phyloP scores from a whole-genome alignment of 2,329 filamentous ascomycete species.

The Fusarium foetens region DNA sequence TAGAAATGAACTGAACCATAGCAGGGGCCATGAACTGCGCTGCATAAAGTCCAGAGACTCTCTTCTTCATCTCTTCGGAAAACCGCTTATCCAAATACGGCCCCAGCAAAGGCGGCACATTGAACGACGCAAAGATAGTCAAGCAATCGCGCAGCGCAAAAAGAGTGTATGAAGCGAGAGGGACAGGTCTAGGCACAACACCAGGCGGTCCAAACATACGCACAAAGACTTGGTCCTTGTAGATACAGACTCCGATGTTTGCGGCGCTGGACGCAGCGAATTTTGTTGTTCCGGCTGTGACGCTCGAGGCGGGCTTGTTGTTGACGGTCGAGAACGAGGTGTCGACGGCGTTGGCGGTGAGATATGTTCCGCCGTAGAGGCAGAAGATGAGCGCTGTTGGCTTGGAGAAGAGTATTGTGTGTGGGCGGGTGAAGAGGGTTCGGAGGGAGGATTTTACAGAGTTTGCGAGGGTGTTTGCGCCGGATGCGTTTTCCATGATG shows the following conservation, averaged over 20 bases:
- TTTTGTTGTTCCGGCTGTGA: slow-evolving; percentile 80
- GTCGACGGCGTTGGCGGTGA: slow-evolving; percentile 88
- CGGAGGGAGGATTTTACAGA: slow-evolving; percentile 69
- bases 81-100: slow-evolving; percentile 70
- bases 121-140: slow-evolving; percentile 93
- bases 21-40: slow-evolving; percentile 87
- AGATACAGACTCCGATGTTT: slow-evolving; percentile 86
- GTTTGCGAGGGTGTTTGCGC: slow-evolving; percentile 66
- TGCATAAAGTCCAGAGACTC: slow-evolving; percentile 65
- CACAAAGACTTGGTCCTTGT: slow-evolving; percentile 90
- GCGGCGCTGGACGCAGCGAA: slow-evolving; percentile 83
- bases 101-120: slow-evolving; percentile 82
- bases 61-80: slow-evolving; percentile 57
- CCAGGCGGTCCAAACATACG: slow-evolving; percentile 78
- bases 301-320: slow-evolving; percentile 65
- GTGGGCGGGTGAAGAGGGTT: slow-evolving; percentile 68
- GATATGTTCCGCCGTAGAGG: slow-evolving; percentile 89
- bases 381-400: slow-evolving; percentile 76
- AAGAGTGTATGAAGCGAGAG: slow-evolving; percentile 76
- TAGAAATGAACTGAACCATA: slow-evolving; percentile 79
- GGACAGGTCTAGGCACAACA: slow-evolving; percentile 65
- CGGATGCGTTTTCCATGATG: slow-evolving; percentile 86
- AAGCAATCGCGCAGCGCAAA: slow-evolving; percentile 87
- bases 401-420: slow-evolving; percentile 68
- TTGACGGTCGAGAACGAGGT: slow-evolving; percentile 75